phyloP scores from a whole-genome alignment of 352 stramenopile genomes.

The Phytophthora crassamura region DNA sequence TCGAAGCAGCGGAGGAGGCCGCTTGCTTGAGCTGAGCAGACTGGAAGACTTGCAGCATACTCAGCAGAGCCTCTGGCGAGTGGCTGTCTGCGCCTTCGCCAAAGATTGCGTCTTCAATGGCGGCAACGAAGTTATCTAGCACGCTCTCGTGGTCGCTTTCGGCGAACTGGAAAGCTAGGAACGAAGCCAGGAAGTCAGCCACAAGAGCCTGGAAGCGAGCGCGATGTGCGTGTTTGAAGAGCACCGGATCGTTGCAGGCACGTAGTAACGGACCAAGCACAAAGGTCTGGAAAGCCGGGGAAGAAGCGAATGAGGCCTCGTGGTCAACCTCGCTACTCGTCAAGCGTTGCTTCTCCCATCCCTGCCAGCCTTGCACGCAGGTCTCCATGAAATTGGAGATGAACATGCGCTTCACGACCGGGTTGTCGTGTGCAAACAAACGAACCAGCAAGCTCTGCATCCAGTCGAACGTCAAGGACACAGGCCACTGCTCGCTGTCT shows the following conservation, averaged over 20 bases:
- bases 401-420: slow-evolving; percentile 76
- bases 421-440: slow-evolving; percentile 81
- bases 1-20: slow-evolving; percentile 2
- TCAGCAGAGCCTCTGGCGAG: slow-evolving; percentile 76
- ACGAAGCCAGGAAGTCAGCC: slow-evolving; percentile 46
- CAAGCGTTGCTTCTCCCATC: not conserved
- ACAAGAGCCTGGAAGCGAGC: slow-evolving; percentile 45
- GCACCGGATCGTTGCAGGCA: slow-evolving; percentile 69
- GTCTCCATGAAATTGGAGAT: slow-evolving; percentile 73
- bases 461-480: slow-evolving; percentile 80
- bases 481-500: slow-evolving; percentile 42
- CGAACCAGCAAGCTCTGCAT: slow-evolving; percentile 74
- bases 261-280: slow-evolving; percentile 59
- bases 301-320: slow-evolving; percentile 45
- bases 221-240: slow-evolving; percentile 72
- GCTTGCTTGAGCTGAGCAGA: slow-evolving; percentile 28
- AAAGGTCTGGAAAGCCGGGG: slow-evolving; percentile 59
- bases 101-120: slow-evolving; percentile 62
- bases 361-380: slow-evolving; percentile 36
- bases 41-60: slow-evolving; percentile 69
- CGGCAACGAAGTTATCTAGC: slow-evolving; percentile 40
- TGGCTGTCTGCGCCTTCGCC: slow-evolving; percentile 52
- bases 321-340: slow-evolving; percentile 20
- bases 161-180: slow-evolving; percentile 42
- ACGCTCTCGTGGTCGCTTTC: slow-evolving; percentile 19